Evolutionary conservation across 371 early-diverging fungal species (phyloP).

Genomic region (Apophysomyces variabilis): DNA sequence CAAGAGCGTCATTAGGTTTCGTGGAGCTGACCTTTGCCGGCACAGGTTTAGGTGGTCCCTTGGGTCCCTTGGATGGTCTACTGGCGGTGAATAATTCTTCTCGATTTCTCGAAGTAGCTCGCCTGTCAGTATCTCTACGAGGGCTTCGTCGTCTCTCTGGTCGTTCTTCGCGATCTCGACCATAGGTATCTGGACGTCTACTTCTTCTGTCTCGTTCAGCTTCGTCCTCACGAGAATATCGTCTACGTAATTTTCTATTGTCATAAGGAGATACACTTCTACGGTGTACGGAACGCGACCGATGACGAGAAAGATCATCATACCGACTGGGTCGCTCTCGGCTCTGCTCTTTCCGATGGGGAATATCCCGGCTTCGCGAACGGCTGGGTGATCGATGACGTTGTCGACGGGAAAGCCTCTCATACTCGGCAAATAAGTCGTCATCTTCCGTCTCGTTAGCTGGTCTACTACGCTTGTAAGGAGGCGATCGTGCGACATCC

Average conservation of each 20-base stretch:
- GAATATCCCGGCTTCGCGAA: slow-evolving; percentile 18
- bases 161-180: not conserved
- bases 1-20: not conserved
- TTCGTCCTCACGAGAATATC: slow-evolving; percentile 15
- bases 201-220: slow-evolving; percentile 10
- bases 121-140: slow-evolving; percentile 7
- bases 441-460: slow-evolving; percentile 27
- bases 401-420: slow-evolving; percentile 29
- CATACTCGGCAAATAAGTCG: slow-evolving; percentile 49
- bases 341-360: not conserved
- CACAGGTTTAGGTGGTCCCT: not conserved
- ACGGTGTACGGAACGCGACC: slow-evolving; percentile 18
- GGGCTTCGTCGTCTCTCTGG: slow-evolving; percentile 13
- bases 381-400: slow-evolving; percentile 7
- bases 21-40: not conserved
- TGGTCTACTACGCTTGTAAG: slow-evolving; percentile 20
- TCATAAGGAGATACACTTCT: slow-evolving; percentile 18
- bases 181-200: slow-evolving; percentile 8
- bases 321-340: slow-evolving; percentile 9
- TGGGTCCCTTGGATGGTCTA: not conserved
- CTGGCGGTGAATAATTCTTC: not conserved
- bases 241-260: slow-evolving; percentile 1
- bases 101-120: slow-evolving; percentile 6
- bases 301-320: not conserved
- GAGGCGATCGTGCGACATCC: slow-evolving; percentile 1